Base-by-base conservation (phyloP, 140 eudicot species). In the Flaveria floridana region DNA sequence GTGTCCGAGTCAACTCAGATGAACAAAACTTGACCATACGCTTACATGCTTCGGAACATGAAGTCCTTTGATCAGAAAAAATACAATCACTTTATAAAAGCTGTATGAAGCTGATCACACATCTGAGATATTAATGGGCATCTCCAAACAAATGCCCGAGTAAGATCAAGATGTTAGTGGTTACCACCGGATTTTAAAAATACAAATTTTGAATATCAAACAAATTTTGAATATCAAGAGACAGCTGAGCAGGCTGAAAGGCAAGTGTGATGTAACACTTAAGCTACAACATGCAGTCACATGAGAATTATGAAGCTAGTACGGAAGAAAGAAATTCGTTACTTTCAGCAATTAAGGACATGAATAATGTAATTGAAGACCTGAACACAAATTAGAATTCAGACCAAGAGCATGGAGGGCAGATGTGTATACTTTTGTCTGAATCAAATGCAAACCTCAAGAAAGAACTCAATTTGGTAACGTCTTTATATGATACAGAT, bases 331-430 rank as follows among this genome's bases (percentile, higher is more conserved):
- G 8, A 4, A 34, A 6, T 6, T 4, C 7, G 1, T 4, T 34
- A 34, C 41, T 34, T 34, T 34, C 8, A 34, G 6, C 41, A 34
- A 34, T 34, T 34, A 6, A 34, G 6, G 41, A 6, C 41, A 6
- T 1, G 8, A 1, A 34, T 34, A 34, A 34, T 5, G 41, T 34
- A 34, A 5, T 34, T 34, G 7, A 5, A 5, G 41, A 34, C 41
- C 41, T 34, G 41, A 34, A 34, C 41, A 34, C 41, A 78, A 82
- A 85, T 44, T 87, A 81, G 37, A 76, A 66, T 53, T 67, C 79
- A 70, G 47, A 83, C 79, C 1, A 89, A 86, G 28, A 86, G 75
- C 81, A 84, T 89, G 50, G 96, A 88, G 80, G 96, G 87, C 25
- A 88, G 85, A 86, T 86, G 34, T 30, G 6, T 30, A 30, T 30